Evolutionary conservation across 805 yeast genomes (phyloP).

Genomic region (Saturnispora zaruensis): DNA sequence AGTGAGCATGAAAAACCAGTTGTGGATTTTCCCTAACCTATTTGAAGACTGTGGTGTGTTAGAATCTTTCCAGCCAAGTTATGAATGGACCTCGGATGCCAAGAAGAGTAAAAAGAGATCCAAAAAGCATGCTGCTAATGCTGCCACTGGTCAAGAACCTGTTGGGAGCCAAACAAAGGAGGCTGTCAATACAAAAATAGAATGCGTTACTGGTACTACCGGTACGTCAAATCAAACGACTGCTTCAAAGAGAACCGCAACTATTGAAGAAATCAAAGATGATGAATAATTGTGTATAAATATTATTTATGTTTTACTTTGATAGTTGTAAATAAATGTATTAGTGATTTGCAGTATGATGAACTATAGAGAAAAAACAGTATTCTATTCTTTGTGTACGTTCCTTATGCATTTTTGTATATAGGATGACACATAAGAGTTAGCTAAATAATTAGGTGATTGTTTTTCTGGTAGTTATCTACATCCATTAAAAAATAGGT

Average conservation of each 20-base stretch:
- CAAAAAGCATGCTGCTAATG: neutral
- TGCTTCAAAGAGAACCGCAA: conserved; percentile 20
- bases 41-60: conserved; percentile 92
- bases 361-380: too few species aligned
- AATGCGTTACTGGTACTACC: neutral
- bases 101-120: conserved; percentile 15
- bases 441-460: too few species aligned
- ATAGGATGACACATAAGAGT: too few species aligned
- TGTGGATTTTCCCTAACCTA: conserved; percentile 94
- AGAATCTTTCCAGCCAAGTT: conserved; percentile 86
- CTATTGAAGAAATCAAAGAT: conserved; percentile 20
- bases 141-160: neutral
- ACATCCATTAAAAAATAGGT: too few species aligned
- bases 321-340: neutral
- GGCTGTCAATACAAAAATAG: neutral
- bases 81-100: conserved; percentile 53
- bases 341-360: too few species aligned
- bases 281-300: conserved; percentile 6
- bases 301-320: too few species aligned
- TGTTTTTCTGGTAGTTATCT: too few species aligned
- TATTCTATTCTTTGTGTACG: too few species aligned
- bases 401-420: too few species aligned
- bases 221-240: conserved; percentile 1
- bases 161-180: neutral
- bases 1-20: conserved; percentile 55